Evolutionary conservation across 352 stramenopile genomes (phyloP).

Genomic region (Achlya hypogyna): DNA sequence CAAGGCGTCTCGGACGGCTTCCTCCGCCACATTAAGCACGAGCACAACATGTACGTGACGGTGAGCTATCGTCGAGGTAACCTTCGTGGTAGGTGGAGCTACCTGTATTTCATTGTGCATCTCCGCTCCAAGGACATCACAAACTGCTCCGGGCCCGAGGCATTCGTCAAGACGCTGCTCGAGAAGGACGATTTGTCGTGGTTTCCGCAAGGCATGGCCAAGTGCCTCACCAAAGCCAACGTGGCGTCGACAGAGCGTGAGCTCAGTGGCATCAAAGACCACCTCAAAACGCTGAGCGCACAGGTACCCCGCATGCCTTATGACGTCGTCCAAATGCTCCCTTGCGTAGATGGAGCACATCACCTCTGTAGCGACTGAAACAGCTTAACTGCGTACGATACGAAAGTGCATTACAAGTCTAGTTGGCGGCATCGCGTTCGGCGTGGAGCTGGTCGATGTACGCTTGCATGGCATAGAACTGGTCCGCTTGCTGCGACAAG

Average conservation of each 20-base stretch:
- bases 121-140: constrained; percentile 14
- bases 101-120: constrained; percentile 24
- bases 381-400: not conserved
- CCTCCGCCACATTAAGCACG: constrained; percentile 21
- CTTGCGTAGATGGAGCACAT: constrained; percentile 11
- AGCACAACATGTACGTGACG: constrained; percentile 23
- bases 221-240: constrained; percentile 6
- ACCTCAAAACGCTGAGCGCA: constrained; percentile 6
- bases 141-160: constrained; percentile 23
- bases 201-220: constrained; percentile 18
- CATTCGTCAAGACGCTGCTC: constrained; percentile 18
- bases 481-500: constrained; percentile 49
- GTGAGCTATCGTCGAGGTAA: no score
- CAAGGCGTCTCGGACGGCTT: constrained; percentile 24
- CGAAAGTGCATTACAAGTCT: not conserved
- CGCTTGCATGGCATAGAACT: constrained; percentile 69
- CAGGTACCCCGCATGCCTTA: not conserved
- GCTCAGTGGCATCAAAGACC: constrained; percentile 10
- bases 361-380: not conserved
- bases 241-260: constrained; percentile 9
- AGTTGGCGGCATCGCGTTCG: constrained; percentile 16
- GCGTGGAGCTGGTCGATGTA: constrained; percentile 63
- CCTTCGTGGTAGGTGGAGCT: constrained; percentile 16
- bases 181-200: constrained; percentile 22
- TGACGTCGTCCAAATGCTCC: not conserved